Evolutionary conservation across 768 basidiomycete species (phyloP).

Genomic region (Suillus discolor): DNA sequence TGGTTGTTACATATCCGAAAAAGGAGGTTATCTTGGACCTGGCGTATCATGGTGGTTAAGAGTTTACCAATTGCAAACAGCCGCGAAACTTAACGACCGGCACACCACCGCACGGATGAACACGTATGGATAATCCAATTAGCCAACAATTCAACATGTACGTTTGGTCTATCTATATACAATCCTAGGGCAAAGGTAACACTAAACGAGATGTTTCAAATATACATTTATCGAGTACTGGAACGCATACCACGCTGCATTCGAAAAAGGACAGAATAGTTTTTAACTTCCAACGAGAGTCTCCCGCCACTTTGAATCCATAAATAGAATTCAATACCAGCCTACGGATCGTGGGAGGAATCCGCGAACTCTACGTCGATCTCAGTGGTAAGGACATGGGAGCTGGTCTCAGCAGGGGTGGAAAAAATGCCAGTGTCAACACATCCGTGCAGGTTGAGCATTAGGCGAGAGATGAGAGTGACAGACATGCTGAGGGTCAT

Average conservation of each 20-base stretch:
- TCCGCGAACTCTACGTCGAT: background rate
- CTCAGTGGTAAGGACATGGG: background rate
- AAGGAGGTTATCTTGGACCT: background rate
- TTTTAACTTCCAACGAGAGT: background rate
- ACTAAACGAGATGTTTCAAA: background rate
- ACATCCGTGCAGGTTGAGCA: conserved; percentile 54
- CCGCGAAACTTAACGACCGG: background rate
- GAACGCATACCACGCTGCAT: background rate
- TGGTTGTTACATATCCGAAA: background rate
- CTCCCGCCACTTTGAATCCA: background rate
- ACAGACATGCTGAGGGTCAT: conserved; percentile 44
- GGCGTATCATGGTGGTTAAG: background rate
- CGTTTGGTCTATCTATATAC: background rate
- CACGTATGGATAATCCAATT: background rate
- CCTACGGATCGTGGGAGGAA: background rate
- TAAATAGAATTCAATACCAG: background rate
- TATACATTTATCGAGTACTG: background rate
- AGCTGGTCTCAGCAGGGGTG: background rate
- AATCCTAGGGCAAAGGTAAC: background rate
- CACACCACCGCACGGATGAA: background rate
- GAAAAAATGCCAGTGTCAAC: conserved; percentile 23
- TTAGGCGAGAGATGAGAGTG: conserved; percentile 56
- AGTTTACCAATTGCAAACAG: background rate
- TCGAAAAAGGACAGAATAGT: background rate
- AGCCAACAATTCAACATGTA: background rate